Evolutionary conservation across 2,329 filamentous ascomycete species (phyloP), one percentile per base, ranked within the genome.

Genomic region (Arthroderma sp.): DNA sequence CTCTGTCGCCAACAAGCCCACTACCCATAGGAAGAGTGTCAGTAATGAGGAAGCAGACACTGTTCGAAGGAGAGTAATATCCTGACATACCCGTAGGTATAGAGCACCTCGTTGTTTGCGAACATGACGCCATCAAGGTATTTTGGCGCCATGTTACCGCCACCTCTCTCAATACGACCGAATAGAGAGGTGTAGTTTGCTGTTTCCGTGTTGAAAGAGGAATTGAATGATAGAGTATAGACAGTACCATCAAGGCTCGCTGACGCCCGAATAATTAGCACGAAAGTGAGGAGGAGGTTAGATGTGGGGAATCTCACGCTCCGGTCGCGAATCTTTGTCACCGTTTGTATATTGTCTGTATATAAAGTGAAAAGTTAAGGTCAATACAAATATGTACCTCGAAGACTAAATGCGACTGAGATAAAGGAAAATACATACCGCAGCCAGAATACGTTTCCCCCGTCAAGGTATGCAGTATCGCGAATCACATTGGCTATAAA

Each of bases 401-500:
- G 15, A 22, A 22, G 15, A 22, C 15, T 22, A 3, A 1, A 22
- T 22, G 15, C 15, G 15, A 22, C 15, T 22, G 15, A 22, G 15
- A 22, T 22, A 22, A 22, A 22, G 3, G 1, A 22, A 22, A 43
- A 43, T 30, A 32, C 52, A 43, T 47, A 60, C 56, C 69, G 68
- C 31, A 62, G 50, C 77, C 78, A 82, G 48, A 50, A 68, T 7
- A 80, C 57, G 36, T 57, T 50, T 3, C 80, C 80, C 33, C 80
- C 80, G 56, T 84, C 79, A 22, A 84, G 58, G 54, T 81, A 83
- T 10, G 82, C 62, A 1, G 71, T 78, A 53, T 83, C 77, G 36
- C 71, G 71, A 32, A 83, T 61, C 2, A 78, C 61, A 33, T 72
- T 71, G 49, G 70, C 78, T 80, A 50, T 5, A 11, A 11, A 22